phyloP scores from a whole-genome alignment of 805 yeast genomes.

The Teunomyces gatunensis region DNA sequence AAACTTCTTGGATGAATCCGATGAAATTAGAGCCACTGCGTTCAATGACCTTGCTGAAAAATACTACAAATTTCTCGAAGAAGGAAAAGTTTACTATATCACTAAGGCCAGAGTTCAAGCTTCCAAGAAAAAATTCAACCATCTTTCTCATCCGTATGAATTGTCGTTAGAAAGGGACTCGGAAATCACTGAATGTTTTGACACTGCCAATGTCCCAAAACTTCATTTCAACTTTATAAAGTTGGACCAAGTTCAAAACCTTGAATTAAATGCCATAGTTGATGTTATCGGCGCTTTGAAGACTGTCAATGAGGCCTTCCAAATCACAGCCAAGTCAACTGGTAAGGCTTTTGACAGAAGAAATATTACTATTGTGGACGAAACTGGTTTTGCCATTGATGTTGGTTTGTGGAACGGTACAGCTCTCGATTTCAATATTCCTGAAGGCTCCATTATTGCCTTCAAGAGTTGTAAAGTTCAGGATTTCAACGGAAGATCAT shows the following conservation, averaged over 20 bases:
- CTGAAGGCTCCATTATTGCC: constrained; percentile 83
- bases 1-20: constrained; percentile 88
- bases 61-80: constrained; percentile 72
- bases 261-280: constrained; percentile 68
- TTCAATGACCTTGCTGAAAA: constrained; percentile 85
- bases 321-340: constrained; percentile 80
- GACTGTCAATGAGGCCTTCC: constrained; percentile 69
- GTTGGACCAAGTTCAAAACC: constrained; percentile 60
- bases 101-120: constrained; percentile 77
- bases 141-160: constrained; percentile 85
- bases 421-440: constrained; percentile 72
- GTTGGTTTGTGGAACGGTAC: constrained; percentile 90
- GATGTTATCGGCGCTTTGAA: constrained; percentile 89
- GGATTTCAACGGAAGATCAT: constrained; percentile 83
- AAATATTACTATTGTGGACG: constrained; percentile 83
- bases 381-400: constrained; percentile 67
- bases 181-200: constrained; percentile 63
- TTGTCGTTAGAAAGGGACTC: constrained; percentile 78
- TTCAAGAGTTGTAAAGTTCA: constrained; percentile 86
- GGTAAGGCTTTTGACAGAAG: constrained; percentile 93
- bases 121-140: constrained; percentile 83
- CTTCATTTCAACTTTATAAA: constrained; percentile 73
- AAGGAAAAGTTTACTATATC: constrained; percentile 84
- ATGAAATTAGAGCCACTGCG: constrained; percentile 94
- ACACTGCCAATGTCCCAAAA: constrained; percentile 67